phyloP scores from a whole-genome alignment of 352 stramenopile species.

The Phytopythium cucurbitacearum region DNA sequence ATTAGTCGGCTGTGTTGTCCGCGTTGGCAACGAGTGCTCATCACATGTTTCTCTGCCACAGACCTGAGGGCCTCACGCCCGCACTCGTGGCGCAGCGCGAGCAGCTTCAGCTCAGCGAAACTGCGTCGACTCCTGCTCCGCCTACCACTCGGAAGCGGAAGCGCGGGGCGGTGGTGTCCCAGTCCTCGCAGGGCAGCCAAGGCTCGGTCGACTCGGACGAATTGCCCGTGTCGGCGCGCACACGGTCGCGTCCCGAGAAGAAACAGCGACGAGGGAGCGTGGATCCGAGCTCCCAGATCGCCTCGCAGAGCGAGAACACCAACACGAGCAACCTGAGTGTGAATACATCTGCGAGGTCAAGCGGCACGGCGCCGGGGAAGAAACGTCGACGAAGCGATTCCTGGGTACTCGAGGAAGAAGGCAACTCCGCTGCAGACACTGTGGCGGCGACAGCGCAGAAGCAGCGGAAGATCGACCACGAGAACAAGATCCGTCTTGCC shows the following conservation, averaged over 20 bases:
- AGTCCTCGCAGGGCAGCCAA: constrained; percentile 14
- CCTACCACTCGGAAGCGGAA: constrained; percentile 15
- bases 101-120: constrained; percentile 11
- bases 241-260: constrained; percentile 1
- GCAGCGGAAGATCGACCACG: neutral
- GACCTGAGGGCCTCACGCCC: constrained; percentile 19
- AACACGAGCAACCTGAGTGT: constrained; percentile 2
- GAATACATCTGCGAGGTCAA: neutral
- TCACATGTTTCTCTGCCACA: constrained; percentile 5
- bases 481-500: neutral
- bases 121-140: constrained; percentile 11
- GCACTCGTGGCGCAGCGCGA: constrained; percentile 16
- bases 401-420: constrained; percentile 7
- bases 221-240: constrained; percentile 2
- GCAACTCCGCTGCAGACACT: constrained; percentile 1
- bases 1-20: neutral
- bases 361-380: constrained; percentile 11
- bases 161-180: constrained; percentile 9
- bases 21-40: constrained; percentile 3
- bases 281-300: neutral
- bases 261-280: neutral
- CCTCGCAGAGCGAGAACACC: neutral
- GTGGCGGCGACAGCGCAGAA: neutral
- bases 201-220: constrained; percentile 1
- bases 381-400: constrained; percentile 6